Percentiles rank a stretch among this genome's conserved stretches.
Evolutionary conservation across 805 yeast species (phyloP).

Genomic region (Pichia scutulata): DNA sequence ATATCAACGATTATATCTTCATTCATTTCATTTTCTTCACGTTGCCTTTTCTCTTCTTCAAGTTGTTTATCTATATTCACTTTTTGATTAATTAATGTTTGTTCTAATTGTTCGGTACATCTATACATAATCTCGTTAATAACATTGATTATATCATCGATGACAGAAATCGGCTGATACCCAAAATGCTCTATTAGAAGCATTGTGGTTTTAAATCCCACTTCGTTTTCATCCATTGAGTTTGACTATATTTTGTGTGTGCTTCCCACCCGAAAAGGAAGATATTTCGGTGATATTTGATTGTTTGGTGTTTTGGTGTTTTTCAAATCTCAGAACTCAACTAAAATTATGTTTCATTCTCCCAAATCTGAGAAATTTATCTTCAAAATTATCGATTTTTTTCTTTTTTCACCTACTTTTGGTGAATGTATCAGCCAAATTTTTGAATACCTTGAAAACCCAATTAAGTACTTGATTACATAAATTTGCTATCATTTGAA

Average conservation of each 20-base stretch:
- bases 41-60: slow-evolving; percentile 2
- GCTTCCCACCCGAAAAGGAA: neutral
- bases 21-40: slow-evolving; percentile 7
- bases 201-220: slow-evolving; percentile 26
- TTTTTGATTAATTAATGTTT: slow-evolving; percentile 38
- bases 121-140: slow-evolving; percentile 79
- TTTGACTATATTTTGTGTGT: neutral
- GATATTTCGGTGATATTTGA: neutral
- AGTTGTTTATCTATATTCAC: slow-evolving; percentile 11
- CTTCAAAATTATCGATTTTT: too few relatives aligned
- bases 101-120: slow-evolving; percentile 73
- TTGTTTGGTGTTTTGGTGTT: neutral
- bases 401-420: neutral
- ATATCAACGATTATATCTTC: slow-evolving; percentile 17
- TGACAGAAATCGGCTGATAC: slow-evolving; percentile 70
- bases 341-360: neutral
- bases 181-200: slow-evolving; percentile 81
- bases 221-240: neutral
- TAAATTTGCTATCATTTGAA: too few relatives aligned
- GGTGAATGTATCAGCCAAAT: too few relatives aligned
- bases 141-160: slow-evolving; percentile 84
- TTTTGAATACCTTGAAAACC: too few relatives aligned
- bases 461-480: too few relatives aligned
- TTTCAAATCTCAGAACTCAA: neutral
- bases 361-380: neutral